Percentiles rank a stretch among this genome's conserved stretches.
These are phyloP conservation scores for Lophiotrema nucula DNA, from an alignment of 495 filamentous ascomycete genomes.

Conservation along the genomic window DNA sequence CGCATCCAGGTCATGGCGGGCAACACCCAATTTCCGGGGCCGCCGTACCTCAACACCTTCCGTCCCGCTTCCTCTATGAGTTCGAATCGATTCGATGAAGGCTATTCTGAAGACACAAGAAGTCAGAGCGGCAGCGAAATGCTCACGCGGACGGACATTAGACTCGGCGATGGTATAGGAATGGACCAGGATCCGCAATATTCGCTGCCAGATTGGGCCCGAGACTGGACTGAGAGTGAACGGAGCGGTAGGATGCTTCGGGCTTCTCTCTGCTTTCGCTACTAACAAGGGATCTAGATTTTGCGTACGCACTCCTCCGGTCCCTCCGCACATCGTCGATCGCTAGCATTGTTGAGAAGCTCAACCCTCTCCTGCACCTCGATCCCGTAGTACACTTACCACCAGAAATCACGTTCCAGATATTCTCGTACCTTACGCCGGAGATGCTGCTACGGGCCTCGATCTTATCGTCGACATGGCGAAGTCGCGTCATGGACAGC, in stretches of 20 bases:
- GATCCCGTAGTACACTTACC: conserved; percentile 85
- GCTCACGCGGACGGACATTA: conserved; percentile 38
- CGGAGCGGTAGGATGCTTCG: conserved; percentile 53
- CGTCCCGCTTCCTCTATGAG: conserved; percentile 30
- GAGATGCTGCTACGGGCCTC: conserved; percentile 74
- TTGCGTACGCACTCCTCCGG: conserved; percentile 65
- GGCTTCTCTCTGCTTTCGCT: not conserved
- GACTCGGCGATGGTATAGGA: conserved; percentile 30
- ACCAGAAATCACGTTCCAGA: conserved; percentile 81
- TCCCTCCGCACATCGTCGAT: conserved; percentile 73
- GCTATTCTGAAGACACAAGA: conserved; percentile 63
- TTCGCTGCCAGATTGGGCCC: conserved; percentile 52
- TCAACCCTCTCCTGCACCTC: conserved; percentile 81
- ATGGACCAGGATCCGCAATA: conserved; percentile 23
- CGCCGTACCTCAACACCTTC: conserved; percentile 30
- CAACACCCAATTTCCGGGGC: conserved; percentile 10
- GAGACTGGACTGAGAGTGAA: conserved; percentile 53
- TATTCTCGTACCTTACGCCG: conserved; percentile 81
- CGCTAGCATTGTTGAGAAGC: conserved; percentile 69
- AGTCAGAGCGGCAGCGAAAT: conserved; percentile 53
- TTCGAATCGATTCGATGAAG: conserved; percentile 53
- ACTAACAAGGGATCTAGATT: conserved; percentile 39
- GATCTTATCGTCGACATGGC: conserved; percentile 76
- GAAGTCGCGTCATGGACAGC: conserved; percentile 74
- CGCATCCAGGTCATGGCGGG: conserved; percentile 10